Percentiles rank a stretch among this genome's conserved stretches.
These are phyloP conservation scores for Epichloe bromicola DNA, from an alignment of 2,329 filamentous ascomycete genomes.

Conservation along the genomic window DNA sequence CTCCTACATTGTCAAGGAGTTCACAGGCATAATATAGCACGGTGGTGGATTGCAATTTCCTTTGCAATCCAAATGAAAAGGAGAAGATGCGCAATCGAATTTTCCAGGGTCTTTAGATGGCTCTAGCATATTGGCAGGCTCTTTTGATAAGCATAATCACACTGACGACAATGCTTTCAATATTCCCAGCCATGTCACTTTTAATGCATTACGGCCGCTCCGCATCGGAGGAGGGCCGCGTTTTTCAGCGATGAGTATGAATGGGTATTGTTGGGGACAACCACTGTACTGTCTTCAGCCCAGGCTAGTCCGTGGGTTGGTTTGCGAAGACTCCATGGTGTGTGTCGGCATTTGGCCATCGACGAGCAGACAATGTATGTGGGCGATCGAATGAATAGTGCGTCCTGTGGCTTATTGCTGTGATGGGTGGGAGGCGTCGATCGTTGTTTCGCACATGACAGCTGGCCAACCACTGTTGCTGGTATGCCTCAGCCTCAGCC, in stretches of 20 bases:
- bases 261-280: background rate
- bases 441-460: constrained; percentile 1
- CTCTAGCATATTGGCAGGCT: background rate
- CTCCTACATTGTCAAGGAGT: background rate
- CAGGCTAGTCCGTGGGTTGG: background rate
- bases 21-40: background rate
- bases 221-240: too few species aligned
- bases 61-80: background rate
- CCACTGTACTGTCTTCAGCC: background rate
- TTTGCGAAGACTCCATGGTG: background rate
- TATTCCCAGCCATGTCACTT: background rate
- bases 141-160: background rate
- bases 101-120: too few species aligned
- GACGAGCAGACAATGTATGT: background rate
- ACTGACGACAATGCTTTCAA: background rate
- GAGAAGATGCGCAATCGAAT: background rate
- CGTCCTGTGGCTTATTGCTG: background rate
- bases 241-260: background rate
- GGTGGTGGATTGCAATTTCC: background rate
- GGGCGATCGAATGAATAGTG: background rate
- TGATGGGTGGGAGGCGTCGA: background rate
- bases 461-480: too few species aligned
- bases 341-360: background rate
- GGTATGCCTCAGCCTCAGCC: background rate
- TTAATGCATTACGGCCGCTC: too few species aligned